Evolutionary conservation across 163 green algal species (phyloP), one percentile per base, ranked within the genome.

Genomic region (Scenedesmus sp.): DNA sequence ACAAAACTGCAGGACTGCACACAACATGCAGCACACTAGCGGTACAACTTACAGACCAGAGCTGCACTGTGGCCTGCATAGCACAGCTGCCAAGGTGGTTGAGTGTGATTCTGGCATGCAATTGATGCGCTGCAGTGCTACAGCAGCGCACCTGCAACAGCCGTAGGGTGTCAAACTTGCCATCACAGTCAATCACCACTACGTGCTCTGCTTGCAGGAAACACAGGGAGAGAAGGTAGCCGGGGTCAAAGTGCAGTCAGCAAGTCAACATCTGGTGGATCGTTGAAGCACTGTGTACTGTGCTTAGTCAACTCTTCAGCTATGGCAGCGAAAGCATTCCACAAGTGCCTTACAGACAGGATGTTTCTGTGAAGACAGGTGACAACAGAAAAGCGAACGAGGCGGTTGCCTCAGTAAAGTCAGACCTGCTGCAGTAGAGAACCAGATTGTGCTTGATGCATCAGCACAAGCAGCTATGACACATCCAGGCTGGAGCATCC

Each of bases 171-270:
- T 95, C 90, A 88, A 95, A 94, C 66, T 96, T 96, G 77, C 92
- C 91, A 46, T 95, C 93, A 59, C 94, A 76, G 92, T 96, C 94
- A 0, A 96, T 18, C 0, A 95, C 18, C 9, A 95, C 62, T 8
- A 94, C 94, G 66, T 79, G 56, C 26, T 90, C 89, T 92, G 88
- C 60, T 56, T 57, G 77, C 46, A 57, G 77, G 77, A 62, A 8
- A 56, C 9, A 84, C 6, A 59, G 1, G 2, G 9, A 2, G n/a
- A 84, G 12, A 13, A 56, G 5, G 76, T 3, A 55, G 76, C 26
- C 5, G 34, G 34, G n/a, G 3, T n/a, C 9, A 64, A 64, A 64
- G 59, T 15, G 59, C 59, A 64, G 59, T 70, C 62, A 70, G 62
- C 62, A 70, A 15, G 12, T 70, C 9, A 12, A 70, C 62, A 70